Percentiles rank a stretch among this genome's conserved stretches.
phyloP scores from a whole-genome alignment of 225 moss, liverwort and hornwort genomes.

The Bryoerythrophyllum caledonicum region DNA sequence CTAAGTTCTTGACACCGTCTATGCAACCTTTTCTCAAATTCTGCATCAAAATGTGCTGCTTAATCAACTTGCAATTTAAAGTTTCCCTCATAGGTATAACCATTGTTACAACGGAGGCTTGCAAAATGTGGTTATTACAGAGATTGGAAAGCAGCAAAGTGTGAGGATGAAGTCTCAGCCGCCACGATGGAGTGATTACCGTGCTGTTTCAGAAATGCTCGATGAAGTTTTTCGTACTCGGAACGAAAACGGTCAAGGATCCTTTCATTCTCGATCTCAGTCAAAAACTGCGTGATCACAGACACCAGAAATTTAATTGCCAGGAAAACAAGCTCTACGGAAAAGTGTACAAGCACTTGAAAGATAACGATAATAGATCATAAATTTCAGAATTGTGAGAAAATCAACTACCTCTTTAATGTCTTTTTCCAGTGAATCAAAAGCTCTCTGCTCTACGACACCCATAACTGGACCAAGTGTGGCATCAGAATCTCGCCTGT shows the following conservation, averaged over 20 bases:
- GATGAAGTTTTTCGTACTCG: constrained; percentile 77
- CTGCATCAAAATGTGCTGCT: constrained; percentile 39
- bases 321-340: background rate
- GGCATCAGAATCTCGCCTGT: constrained; percentile 13
- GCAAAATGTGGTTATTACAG: background rate
- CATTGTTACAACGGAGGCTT: background rate
- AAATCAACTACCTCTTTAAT: constrained; percentile 56
- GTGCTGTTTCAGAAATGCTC: constrained; percentile 71
- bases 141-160: background rate
- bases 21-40: constrained; percentile 71
- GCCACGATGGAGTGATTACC: constrained; percentile 29
- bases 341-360: background rate
- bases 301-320: background rate
- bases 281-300: constrained; percentile 57
- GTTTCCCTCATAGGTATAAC: too few species aligned
- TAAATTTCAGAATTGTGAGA: background rate
- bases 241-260: constrained; percentile 63
- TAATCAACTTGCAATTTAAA: background rate
- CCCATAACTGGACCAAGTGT: background rate
- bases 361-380: background rate
- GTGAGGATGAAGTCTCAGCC: background rate
- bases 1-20: constrained; percentile 72
- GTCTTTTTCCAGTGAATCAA: constrained; percentile 69
- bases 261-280: constrained; percentile 70
- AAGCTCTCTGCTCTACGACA: constrained; percentile 61